phyloP scores from a whole-genome alignment of 2,329 filamentous ascomycete genomes.

The Sporothrix protearum region DNA sequence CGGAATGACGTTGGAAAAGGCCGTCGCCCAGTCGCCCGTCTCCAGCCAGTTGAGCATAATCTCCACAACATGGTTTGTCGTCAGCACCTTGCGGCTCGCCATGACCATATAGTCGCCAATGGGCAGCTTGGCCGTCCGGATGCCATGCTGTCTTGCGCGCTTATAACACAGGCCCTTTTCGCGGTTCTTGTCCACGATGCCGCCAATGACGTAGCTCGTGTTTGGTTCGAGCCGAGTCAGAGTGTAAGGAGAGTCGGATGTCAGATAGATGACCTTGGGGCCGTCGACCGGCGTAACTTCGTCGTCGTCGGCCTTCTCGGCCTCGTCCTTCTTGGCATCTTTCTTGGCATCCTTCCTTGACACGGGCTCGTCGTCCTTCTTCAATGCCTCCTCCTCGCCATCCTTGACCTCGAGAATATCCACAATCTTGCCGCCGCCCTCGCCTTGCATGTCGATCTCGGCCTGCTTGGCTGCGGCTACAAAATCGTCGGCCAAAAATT shows the following conservation, averaged over 20 bases:
- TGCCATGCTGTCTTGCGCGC: conserved; percentile 66
- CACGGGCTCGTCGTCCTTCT: background rate
- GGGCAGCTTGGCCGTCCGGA: conserved; percentile 85
- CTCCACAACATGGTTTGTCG: conserved; percentile 94
- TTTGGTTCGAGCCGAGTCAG: conserved; percentile 80
- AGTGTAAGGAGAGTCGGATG: conserved; percentile 84
- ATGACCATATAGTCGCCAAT: conserved; percentile 96
- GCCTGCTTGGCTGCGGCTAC: conserved; percentile 63
- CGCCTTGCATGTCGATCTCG: conserved; percentile 61
- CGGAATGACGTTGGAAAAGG: conserved; percentile 84
- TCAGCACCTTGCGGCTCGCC: conserved; percentile 77
- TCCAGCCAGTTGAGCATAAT: conserved; percentile 96
- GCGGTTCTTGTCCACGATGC: conserved; percentile 91
- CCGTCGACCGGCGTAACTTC: conserved; percentile 33
- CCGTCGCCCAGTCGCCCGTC: conserved; percentile 82
- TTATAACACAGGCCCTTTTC: conserved; percentile 94
- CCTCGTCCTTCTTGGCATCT: conserved; percentile 28
- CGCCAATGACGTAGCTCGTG: conserved; percentile 89
- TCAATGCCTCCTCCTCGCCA: background rate
- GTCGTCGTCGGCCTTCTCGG: background rate
- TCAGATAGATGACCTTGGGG: conserved; percentile 72
- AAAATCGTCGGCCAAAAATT: conserved; percentile 72
- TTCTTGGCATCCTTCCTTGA: background rate
- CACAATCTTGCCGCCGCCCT: conserved; percentile 54
- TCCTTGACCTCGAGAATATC: conserved; percentile 50